Evolutionary conservation across 2,329 filamentous ascomycete species (phyloP), one percentile per base, ranked within the genome.

Genomic region (Cladosporium halotolerans): DNA sequence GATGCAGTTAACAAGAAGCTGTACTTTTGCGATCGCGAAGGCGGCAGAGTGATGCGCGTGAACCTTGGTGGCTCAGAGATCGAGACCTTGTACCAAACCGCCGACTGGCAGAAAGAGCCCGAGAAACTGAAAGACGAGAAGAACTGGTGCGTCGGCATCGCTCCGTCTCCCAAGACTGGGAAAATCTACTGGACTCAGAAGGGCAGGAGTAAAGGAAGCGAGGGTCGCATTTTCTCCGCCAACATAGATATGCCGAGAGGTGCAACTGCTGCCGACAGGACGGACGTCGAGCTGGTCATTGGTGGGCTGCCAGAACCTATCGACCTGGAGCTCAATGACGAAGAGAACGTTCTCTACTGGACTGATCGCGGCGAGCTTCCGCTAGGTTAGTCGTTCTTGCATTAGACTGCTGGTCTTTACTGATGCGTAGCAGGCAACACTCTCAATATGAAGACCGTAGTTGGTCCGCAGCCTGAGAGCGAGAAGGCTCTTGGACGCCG

Each of bases 121-220:
- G 16, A 18, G 16, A 18, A 18, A 18, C 16, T 38, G 4, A 33
- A 32, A 16, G 14, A 42, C 11, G 18, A 36, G 9, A 14, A 36
- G 9, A 40, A 14, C 9, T 53, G 54, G 54, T 48, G 48, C 9
- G 45, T 3, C 81, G 79, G 79, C 81, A 78, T 84, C 38, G 64
- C 75, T 0, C 69, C 84, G 0, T 73, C 74, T 3, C 52, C 44
- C 31, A 55, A 63, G 0, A 65, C 66, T 1, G 71, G 72, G 11
- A 72, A 74, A 40, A 69, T 84, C 43, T 83, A 78, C 70, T 84
- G 81, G 81, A 79, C 77, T 0, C 80, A 83, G 48, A 83, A 84
- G 59, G 81, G 81, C 0, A 66, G 71, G 0, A 72, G 74, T 3
- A 83, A 83, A 62, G 72, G 70, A 0, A 67, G 65, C 1, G 62